Evolutionary conservation across 2,329 filamentous ascomycete species (phyloP).

Genomic region (Ascochyta pisi): DNA sequence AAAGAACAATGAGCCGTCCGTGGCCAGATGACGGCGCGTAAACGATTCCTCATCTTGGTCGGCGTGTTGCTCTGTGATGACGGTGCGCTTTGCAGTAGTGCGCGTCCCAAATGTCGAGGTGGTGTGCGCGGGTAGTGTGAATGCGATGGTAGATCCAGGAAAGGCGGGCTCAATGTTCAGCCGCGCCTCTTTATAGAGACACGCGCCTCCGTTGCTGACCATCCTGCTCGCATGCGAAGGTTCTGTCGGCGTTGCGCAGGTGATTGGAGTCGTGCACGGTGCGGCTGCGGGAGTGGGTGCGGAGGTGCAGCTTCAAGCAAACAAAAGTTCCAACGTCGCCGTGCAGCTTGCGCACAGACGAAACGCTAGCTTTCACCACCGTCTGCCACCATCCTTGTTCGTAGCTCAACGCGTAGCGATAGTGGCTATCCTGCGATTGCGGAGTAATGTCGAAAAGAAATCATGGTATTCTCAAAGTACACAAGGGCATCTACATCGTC

Average conservation of each 20-base stretch:
- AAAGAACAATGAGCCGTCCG: conserved; percentile 82
- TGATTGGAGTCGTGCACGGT: conserved; percentile 20
- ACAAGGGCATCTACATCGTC: conserved; percentile 15
- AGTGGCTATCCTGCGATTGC: too few relatives aligned
- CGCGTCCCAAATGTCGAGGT: conserved; percentile 44
- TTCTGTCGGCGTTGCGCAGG: conserved; percentile 4
- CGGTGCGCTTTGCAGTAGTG: conserved; percentile 40
- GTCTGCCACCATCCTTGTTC: not conserved
- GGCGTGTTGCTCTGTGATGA: conserved; percentile 48
- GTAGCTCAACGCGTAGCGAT: too few relatives aligned
- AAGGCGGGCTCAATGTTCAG: conserved; percentile 79
- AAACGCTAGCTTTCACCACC: conserved; percentile 3
- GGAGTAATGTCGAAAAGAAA: not conserved
- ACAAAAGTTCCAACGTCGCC: conserved; percentile 34
- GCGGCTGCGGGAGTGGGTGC: conserved; percentile 25
- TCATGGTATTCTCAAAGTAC: not conserved
- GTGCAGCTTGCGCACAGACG: conserved; percentile 32
- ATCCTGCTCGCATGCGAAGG: conserved; percentile 69
- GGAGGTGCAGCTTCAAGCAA: conserved; percentile 33
- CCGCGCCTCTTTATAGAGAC: conserved; percentile 85
- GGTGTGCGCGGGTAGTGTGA: conserved; percentile 53
- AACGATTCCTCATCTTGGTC: conserved; percentile 75
- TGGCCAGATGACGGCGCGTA: conserved; percentile 73
- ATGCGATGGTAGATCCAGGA: conserved; percentile 71
- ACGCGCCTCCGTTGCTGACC: conserved; percentile 67